phyloP scores from a whole-genome alignment of 257 asterid genomes.

The Prunella vulgaris region DNA sequence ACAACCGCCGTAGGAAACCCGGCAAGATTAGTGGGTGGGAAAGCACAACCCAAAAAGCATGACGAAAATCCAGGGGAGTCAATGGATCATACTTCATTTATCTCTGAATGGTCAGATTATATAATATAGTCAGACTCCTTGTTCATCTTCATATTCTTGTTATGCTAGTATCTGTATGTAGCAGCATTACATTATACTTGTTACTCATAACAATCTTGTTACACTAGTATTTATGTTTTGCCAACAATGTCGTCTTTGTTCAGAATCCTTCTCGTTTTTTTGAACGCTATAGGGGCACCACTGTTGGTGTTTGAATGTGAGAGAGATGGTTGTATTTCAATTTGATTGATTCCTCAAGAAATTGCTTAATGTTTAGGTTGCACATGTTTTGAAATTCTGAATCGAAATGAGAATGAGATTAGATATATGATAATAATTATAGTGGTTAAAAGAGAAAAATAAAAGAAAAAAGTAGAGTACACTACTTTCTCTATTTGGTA shows the following conservation, averaged over 20 bases:
- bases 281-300: constrained; percentile 52
- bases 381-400: too few relatives aligned
- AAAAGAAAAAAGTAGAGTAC: too few relatives aligned
- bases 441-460: too few relatives aligned
- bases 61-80: constrained; percentile 58
- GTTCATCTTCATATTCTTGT: not conserved
- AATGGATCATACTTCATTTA: constrained; percentile 60
- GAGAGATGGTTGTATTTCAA: constrained; percentile 34
- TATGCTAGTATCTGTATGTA: not conserved
- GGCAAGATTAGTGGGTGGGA: constrained; percentile 55
- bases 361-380: not conserved
- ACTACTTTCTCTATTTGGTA: too few relatives aligned
- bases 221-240: not conserved
- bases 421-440: too few relatives aligned
- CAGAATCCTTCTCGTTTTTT: constrained; percentile 52
- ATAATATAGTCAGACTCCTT: constrained; percentile 28
- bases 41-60: constrained; percentile 41
- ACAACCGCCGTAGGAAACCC: constrained; percentile 76
- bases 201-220: too few relatives aligned
- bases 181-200: too few relatives aligned
- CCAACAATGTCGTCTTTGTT: constrained; percentile 51
- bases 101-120: constrained; percentile 52
- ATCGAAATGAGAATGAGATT: too few relatives aligned
- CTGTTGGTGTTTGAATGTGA: constrained; percentile 45
- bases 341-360: constrained; percentile 28